Evolutionary conservation across 192 early-diverging fungal genomes (phyloP).

Genomic region (Chytriomyces confervae): DNA sequence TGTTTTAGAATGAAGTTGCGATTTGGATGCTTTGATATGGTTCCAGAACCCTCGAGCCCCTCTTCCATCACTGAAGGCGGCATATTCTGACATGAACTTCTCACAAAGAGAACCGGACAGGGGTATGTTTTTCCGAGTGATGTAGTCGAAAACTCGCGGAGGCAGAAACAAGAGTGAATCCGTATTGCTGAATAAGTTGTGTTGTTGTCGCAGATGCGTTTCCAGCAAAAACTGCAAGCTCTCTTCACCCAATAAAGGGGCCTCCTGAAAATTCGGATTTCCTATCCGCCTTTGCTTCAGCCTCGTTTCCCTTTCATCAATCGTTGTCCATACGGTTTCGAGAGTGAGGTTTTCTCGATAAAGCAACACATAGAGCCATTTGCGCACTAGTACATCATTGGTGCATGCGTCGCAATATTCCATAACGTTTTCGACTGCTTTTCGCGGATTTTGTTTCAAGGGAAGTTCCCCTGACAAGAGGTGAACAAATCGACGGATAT

Average conservation of each 20-base stretch:
- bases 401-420: not conserved
- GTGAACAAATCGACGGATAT: not conserved
- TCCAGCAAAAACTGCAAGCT: conserved; percentile 1
- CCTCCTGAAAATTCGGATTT: not conserved
- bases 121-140: not conserved
- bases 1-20: not conserved
- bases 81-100: conserved; percentile 5
- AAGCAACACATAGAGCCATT: conserved; percentile 10
- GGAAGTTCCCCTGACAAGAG: conserved; percentile 1
- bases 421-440: conserved; percentile 4
- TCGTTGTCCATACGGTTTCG: not conserved
- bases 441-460: not conserved
- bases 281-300: not conserved
- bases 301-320: not conserved
- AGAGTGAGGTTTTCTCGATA: not conserved
- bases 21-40: not conserved
- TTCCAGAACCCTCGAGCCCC: not conserved
- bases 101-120: not conserved
- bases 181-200: not conserved
- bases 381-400: too few species aligned
- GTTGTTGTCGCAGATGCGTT: not conserved
- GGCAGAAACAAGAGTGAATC: not conserved
- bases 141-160: conserved; percentile 4
- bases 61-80: not conserved
- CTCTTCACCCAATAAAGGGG: not conserved